These are phyloP conservation scores for Didymella pinodella DNA, from an alignment of 2,329 filamentous ascomycete species.

Conservation along the genomic window DNA sequence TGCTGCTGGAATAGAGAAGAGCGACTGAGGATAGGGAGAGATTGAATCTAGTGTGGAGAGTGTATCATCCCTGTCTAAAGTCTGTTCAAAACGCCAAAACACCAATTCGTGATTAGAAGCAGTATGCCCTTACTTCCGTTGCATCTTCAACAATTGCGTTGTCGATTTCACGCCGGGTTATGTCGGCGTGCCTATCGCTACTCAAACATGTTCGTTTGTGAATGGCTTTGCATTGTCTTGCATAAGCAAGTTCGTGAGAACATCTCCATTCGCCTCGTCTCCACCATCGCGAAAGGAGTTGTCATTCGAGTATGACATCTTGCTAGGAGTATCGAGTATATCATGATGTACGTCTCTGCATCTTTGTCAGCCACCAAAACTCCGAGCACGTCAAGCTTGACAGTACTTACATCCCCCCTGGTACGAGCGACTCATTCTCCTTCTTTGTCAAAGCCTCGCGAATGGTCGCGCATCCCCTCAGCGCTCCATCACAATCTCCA, in stretches of 20 bases:
- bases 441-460: constrained; percentile 23
- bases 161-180: neutral
- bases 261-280: constrained; percentile 12
- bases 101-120: neutral
- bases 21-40: constrained; percentile 32
- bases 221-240: constrained; percentile 16
- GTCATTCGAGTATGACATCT: neutral
- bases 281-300: constrained; percentile 6
- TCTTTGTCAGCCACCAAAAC: neutral
- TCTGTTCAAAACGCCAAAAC: neutral
- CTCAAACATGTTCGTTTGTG: neutral
- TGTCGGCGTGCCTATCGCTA: neutral
- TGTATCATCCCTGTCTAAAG: neutral
- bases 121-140: neutral
- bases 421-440: neutral
- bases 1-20: constrained; percentile 46
- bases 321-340: constrained; percentile 13
- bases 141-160: neutral
- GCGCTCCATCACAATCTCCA: constrained; percentile 22
- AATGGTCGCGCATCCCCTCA: constrained; percentile 33
- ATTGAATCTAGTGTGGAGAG: neutral
- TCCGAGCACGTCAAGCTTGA: neutral
- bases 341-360: neutral
- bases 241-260: constrained; percentile 21
- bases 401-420: neutral